phyloP scores from a whole-genome alignment of 306 rosid genomes.

The Prunus campanulata region DNA sequence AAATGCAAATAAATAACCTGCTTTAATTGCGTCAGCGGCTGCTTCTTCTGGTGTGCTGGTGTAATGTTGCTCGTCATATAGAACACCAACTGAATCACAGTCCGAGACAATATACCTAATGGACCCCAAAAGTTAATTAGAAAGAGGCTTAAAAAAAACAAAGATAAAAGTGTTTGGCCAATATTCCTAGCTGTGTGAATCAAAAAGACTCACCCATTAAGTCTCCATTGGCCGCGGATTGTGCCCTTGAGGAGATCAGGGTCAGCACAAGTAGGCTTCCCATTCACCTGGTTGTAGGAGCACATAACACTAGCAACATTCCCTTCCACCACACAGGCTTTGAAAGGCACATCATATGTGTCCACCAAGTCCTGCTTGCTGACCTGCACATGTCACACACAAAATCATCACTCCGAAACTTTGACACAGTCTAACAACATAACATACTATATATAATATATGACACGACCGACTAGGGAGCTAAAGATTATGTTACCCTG shows the following conservation, averaged over 20 bases:
- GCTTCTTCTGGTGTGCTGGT: slow-evolving; percentile 77
- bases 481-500: slow-evolving; percentile 35
- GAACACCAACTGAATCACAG: slow-evolving; percentile 80
- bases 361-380: slow-evolving; percentile 84
- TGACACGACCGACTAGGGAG: not conserved
- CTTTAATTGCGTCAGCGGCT: slow-evolving; percentile 63
- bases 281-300: slow-evolving; percentile 95
- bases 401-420: not conserved
- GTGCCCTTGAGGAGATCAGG: slow-evolving; percentile 69
- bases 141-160: too few species aligned
- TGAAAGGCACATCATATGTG: slow-evolving; percentile 82
- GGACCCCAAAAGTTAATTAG: not conserved
- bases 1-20: slow-evolving; percentile 24
- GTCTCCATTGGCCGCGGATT: slow-evolving; percentile 78
- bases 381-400: slow-evolving; percentile 37
- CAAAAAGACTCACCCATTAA: slow-evolving; percentile 58
- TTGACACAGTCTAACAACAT: not conserved
- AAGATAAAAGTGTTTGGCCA: not conserved
- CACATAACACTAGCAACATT: slow-evolving; percentile 94
- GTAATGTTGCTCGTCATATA: slow-evolving; percentile 70
- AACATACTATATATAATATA: not conserved
- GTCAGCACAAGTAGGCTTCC: slow-evolving; percentile 93
- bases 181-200: too few species aligned
- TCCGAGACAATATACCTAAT: slow-evolving; percentile 87
- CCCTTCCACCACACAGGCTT: slow-evolving; percentile 78